A percentile compares a stretch with the other conserved stretches of the same genome.
phyloP scores from a whole-genome alignment of 805 yeast genomes.

The Metschnikowia peoriensis region DNA sequence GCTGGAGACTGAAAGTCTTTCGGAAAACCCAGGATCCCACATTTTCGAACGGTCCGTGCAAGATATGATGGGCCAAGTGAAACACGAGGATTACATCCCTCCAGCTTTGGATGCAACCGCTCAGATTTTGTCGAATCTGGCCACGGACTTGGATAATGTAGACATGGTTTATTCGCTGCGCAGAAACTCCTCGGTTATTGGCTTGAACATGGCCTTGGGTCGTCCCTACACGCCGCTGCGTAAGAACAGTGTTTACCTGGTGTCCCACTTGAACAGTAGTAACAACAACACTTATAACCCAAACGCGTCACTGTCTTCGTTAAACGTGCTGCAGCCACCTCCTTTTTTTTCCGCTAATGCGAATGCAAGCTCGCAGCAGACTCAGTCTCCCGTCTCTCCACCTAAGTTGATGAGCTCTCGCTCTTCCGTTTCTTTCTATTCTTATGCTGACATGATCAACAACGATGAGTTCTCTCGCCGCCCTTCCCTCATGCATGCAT shows the following conservation, averaged over 20 bases:
- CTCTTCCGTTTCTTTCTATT: constrained; percentile 54
- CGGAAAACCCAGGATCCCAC: constrained; percentile 23
- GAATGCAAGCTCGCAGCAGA: constrained; percentile 11
- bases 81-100: constrained; percentile 67
- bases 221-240: constrained; percentile 39
- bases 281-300: constrained; percentile 6
- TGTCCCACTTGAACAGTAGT: constrained; percentile 14
- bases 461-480: constrained; percentile 66
- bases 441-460: constrained; percentile 76
- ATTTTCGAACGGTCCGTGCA: constrained; percentile 46
- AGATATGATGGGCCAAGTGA: constrained; percentile 30
- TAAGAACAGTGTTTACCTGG: constrained; percentile 27
- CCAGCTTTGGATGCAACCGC: constrained; percentile 81
- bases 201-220: constrained; percentile 49
- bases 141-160: constrained; percentile 62
- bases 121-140: constrained; percentile 57
- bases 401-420: constrained; percentile 36
- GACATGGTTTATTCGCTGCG: constrained; percentile 64
- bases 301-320: constrained; percentile 10
- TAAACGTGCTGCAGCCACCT: constrained; percentile 7
- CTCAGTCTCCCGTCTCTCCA: constrained; percentile 37
- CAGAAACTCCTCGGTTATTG: constrained; percentile 53
- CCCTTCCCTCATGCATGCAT: constrained; percentile 49
- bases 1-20: constrained; percentile 12
- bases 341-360: constrained; percentile 5